Conservation (phyloP, 768 basidiomycete species). For the Filobasidium floriforme region DNA sequence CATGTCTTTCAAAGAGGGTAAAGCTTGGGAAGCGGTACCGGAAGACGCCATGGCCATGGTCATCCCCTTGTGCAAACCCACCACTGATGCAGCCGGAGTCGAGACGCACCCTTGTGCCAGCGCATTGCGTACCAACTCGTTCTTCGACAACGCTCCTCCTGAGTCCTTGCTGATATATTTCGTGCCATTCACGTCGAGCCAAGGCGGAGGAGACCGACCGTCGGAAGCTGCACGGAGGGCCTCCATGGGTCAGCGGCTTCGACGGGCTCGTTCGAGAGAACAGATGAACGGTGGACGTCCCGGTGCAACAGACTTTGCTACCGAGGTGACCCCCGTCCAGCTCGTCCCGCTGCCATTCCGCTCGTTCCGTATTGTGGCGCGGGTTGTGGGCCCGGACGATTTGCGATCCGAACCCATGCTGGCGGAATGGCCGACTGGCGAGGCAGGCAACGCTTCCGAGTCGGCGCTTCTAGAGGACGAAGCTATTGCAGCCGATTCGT, state of each 20-base stretch:
- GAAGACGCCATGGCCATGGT: slow-evolving; percentile 44
- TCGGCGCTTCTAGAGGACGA: background rate
- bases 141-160: slow-evolving; percentile 14
- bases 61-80: slow-evolving; percentile 30
- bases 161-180: slow-evolving; percentile 68
- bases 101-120: background rate
- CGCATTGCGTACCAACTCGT: slow-evolving; percentile 8
- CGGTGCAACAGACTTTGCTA: background rate
- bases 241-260: slow-evolving; percentile 22
- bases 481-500: slow-evolving; percentile 2
- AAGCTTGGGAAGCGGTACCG: slow-evolving; percentile 40
- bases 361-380: slow-evolving; percentile 66
- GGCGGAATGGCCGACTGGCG: background rate
- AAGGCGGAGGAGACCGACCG: slow-evolving; percentile 26
- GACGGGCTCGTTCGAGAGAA: slow-evolving; percentile 6
- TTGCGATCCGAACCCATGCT: slow-evolving; percentile 48
- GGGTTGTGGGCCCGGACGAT: slow-evolving; percentile 65
- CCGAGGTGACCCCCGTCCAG: background rate
- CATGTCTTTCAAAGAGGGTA: slow-evolving; percentile 29
- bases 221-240: slow-evolving; percentile 17
- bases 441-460: background rate
- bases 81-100: background rate
- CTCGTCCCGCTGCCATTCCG: slow-evolving; percentile 46
- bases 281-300: background rate
- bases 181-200: slow-evolving; percentile 51